Conservation (phyloP, 2,329 filamentous ascomycete species). For the Colletotrichum noveboracense region DNA sequence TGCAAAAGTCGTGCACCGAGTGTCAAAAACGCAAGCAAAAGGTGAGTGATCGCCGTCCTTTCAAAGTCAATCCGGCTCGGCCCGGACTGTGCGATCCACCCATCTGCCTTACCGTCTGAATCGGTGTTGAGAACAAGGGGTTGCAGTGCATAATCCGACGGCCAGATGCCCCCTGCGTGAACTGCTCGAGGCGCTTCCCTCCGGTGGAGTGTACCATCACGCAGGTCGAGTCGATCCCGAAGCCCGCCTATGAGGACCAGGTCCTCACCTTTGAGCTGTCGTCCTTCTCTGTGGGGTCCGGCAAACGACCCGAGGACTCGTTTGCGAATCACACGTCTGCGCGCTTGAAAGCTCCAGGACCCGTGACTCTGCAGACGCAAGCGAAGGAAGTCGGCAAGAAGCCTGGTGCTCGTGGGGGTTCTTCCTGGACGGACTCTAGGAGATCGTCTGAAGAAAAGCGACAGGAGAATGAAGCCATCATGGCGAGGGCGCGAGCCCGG, state of each 20-base stretch:
- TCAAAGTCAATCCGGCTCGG: background rate
- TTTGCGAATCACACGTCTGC: background rate
- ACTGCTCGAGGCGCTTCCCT: constrained; percentile 24
- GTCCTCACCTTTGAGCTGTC: constrained; percentile 17
- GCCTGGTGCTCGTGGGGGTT: background rate
- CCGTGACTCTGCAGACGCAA: background rate
- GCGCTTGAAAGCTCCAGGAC: background rate
- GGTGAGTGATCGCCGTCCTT: background rate
- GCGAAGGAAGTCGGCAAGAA: background rate
- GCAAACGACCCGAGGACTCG: background rate
- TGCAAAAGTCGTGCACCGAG: constrained; percentile 24
- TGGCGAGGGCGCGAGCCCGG: background rate
- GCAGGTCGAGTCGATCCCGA: background rate
- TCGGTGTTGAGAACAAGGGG: background rate
- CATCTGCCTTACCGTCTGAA: background rate
- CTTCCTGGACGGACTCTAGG: background rate
- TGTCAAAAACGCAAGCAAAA: constrained; percentile 24
- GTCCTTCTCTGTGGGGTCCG: background rate
- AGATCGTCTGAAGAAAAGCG: background rate
- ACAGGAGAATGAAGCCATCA: background rate
- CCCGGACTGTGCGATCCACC: background rate
- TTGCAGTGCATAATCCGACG: constrained; percentile 21
- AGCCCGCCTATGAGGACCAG: constrained; percentile 9
- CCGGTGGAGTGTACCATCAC: constrained; percentile 20
- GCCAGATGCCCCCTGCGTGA: constrained; percentile 7